Base-by-base conservation (phyloP, 2,329 filamentous ascomycete genomes). In the Calonectria multiphialidica region DNA sequence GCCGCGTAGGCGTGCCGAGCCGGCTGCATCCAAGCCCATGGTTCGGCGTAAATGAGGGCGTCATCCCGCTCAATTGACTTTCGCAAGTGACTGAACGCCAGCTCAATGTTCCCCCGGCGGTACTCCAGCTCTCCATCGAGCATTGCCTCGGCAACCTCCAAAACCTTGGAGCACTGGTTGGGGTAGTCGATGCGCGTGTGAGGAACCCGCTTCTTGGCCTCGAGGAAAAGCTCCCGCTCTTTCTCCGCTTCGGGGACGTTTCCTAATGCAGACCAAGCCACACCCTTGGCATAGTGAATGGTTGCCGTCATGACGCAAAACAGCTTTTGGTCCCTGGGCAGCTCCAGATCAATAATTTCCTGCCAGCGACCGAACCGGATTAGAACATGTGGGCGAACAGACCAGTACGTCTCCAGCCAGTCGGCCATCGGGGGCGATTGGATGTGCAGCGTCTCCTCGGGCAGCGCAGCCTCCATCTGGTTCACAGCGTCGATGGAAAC, bases 21-120 rank as follows among this genome's bases (percentile, higher is more conserved):
- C 0, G 93, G 93, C 76, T 93, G 91, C 92, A 94, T 94, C 92
- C 92, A 94, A 0, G 90, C 91, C 92, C 92, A 94, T 0, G 93
- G 93, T 80, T 95, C 93, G 30, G 91, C 90, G 72, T 94, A 94
- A 0, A 89, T 88, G n/a, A 94, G 85, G 0, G 80, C 81, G 73
- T 93, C 91, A 68, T 93, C 91, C 8, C 89, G 84, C 0, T 84
- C 80, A 25, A 93, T 89, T 0, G 92, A 87, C 23, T 81, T 83
- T 3, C 87, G 86, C 5, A 94, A 84, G 68, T 89, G 86, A 10
- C 81, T 75, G 74, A 93, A 94, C 0, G 92, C 93, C 0, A 80
- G 53, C 0, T 90, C 87, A 66, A 88, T 86, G 59, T 92, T 88
- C 0, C 88, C 88, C 4, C 85, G 86, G 1, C 93, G 91, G 77